Conservation (phyloP, 305 asterid genomes). For the Salvia sclarea region DNA sequence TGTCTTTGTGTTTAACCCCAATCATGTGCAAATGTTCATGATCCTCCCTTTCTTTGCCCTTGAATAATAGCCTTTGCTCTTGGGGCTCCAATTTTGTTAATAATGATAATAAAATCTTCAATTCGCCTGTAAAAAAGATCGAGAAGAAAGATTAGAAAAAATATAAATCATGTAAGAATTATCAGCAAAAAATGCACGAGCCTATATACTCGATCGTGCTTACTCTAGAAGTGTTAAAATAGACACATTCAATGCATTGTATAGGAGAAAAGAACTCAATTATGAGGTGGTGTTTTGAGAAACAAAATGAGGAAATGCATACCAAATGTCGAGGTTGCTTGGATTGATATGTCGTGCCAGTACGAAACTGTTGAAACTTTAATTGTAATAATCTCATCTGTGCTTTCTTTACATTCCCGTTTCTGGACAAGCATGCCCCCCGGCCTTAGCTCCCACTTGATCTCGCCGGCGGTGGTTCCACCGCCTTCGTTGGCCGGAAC, state of each 20-base stretch:
- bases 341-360: slow-evolving; percentile 54
- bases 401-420: slow-evolving; percentile 43
- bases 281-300: too few species aligned
- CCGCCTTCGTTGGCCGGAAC: slow-evolving; percentile 7
- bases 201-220: too few species aligned
- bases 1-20: slow-evolving; percentile 71
- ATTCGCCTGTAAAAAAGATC: slow-evolving; percentile 46
- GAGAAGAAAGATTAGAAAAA: not conserved
- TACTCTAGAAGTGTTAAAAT: too few species aligned
- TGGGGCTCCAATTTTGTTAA: slow-evolving; percentile 55
- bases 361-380: slow-evolving; percentile 57
- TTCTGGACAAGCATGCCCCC: slow-evolving; percentile 87
- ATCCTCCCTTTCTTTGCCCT: slow-evolving; percentile 81
- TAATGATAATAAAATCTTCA: slow-evolving; percentile 57
- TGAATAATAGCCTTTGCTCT: slow-evolving; percentile 68
- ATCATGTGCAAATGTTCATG: slow-evolving; percentile 73
- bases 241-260: too few species aligned
- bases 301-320: too few species aligned
- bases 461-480: slow-evolving; percentile 45
- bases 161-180: too few species aligned
- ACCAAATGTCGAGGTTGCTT: slow-evolving; percentile 70
- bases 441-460: slow-evolving; percentile 75
- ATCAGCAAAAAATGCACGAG: too few species aligned
- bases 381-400: slow-evolving; percentile 43
- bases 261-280: too few species aligned